Base-by-base conservation (phyloP, 352 stramenopile genomes). In the Globisporangium solare region DNA sequence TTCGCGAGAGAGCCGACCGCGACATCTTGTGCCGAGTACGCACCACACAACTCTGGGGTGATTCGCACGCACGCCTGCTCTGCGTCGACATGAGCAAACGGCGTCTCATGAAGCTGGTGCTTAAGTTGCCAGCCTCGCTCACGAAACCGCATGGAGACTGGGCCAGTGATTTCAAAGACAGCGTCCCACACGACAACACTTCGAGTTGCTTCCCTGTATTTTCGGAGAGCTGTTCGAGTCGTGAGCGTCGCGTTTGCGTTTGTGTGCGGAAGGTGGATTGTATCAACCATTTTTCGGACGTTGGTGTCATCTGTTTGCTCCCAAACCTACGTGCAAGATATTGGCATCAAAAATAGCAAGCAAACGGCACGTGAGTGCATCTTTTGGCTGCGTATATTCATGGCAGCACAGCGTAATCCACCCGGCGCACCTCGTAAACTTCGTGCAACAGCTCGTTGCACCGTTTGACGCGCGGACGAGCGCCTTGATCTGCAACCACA, bases 1-100 rank as follows among this genome's bases (percentile, higher is more conserved):
- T 83, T 73, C 5, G 68, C 79, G 52, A 86, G 70, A 52, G 67
- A 69, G 37, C 66, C 68, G 12, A 80, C 67, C 18, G 59, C 62
- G 2, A 59, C 64, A 39, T 70, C 53, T 17, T 63, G 27, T 12
- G 21, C 48, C 2, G 41, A 45, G 31, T 63, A 52, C 22, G 27
- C 45, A 31, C 48, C 51, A n/a, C 20, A 58, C 24, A 58, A 42
- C 21, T 63, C 56, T 1, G 56, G 56, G 4, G 56, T 57, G 6
- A 63, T 51, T 13, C 50, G 47, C 13, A 35, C n/a, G 15, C 32
- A 51, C 14, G n/a, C n/a, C 39, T 63, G 56, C 14, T 51, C 48
- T 27, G 58, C 40, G 5, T 21, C 17, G 31, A 12, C 20, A 24
- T 55, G 18, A 21, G 39, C 15, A 6, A 3, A 12, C 0, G 47